Evolutionary conservation across 2,329 filamentous ascomycete genomes (phyloP), one percentile per base, ranked within the genome.

Genomic region (Aureobasidium sp.): DNA sequence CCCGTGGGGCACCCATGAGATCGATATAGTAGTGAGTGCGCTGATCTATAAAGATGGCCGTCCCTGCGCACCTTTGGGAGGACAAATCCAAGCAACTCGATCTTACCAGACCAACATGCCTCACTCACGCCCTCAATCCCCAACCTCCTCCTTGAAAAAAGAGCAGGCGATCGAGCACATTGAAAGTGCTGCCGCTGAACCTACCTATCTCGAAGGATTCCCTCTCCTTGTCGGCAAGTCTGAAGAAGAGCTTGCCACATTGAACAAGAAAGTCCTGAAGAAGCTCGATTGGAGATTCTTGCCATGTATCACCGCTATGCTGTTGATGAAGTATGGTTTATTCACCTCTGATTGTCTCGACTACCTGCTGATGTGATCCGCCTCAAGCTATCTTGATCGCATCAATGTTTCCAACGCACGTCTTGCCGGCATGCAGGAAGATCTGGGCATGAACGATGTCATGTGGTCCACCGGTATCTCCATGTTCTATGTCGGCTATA

Each of bases 351-450:
- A 39, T 1, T n/a, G 11, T 5, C 7, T 1, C 16, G 3, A 13
- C 1, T 13, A 39, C 5, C 5, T 29, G 21, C 42, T 45, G 3
- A 29, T 6, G 34, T 7, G 14, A 9, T 21, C 11, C 10, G 30
- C 3, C 34, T 21, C 3, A 9, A 37, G 48, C 30, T 51, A 51
- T 6, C 67, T 77, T 10, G 74, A 76, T 51, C 71, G 75, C 9
- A 75, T 76, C 66, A 76, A 76, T 54, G 73, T 76, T 29, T 72
- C 72, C 1, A 74, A 74, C 10, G 75, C 75, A 25, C 72, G 73
- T 45, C 65, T 77, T n/a, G 73, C 73, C 36, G 74, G 75, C 37
- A 63, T 77, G 48, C 70, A 76, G 60, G 63, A 70, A 27, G 72
- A 76, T 63, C 67, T 79, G 5, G 65, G 69, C 2, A 51, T 37